These are phyloP conservation scores for Manihot esculenta DNA, from an alignment of 441 rosid genomes.

Conservation along the genomic window DNA sequence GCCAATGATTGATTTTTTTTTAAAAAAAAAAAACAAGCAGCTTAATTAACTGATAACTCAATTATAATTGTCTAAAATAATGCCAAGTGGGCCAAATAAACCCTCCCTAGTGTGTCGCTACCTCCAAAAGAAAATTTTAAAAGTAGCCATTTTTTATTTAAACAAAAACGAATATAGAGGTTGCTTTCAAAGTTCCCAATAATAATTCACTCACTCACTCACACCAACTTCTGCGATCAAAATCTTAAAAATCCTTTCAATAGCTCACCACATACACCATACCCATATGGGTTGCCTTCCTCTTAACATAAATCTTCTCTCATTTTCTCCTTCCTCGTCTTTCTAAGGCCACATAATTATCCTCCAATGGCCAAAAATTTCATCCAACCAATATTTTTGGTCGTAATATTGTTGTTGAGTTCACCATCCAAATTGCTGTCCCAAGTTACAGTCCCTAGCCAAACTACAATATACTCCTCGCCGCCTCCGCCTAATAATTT, in stretches of 20 bases:
- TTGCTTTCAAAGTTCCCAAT: constrained; percentile 5
- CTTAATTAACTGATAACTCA: too few species aligned
- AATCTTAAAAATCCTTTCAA: too few species aligned
- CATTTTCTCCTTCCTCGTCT: not conserved
- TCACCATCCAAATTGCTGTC: constrained; percentile 21
- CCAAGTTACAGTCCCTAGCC: constrained; percentile 15
- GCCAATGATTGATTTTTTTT: not conserved
- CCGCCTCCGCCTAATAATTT: constrained; percentile 8
- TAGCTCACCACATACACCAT: constrained; percentile 21
- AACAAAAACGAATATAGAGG: not conserved
- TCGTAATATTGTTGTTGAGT: constrained; percentile 9
- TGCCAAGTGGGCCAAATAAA: constrained; percentile 2
- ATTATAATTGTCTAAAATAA: not conserved
- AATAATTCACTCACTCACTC: not conserved
- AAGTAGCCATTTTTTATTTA: not conserved
- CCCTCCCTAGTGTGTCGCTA: not conserved
- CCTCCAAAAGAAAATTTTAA: not conserved
- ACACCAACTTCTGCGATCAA: not conserved
- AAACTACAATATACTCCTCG: constrained; percentile 4
- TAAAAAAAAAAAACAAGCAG: too few species aligned
- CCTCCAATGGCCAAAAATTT: constrained; percentile 22
- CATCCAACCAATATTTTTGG: constrained; percentile 10
- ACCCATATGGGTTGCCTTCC: not conserved
- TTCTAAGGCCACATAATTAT: too few species aligned
- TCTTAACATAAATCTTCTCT: not conserved